Percentiles rank a stretch among this genome's conserved stretches.
phyloP scores from a whole-genome alignment of 2,329 filamentous ascomycete species.

The Neurospora crassa region DNA sequence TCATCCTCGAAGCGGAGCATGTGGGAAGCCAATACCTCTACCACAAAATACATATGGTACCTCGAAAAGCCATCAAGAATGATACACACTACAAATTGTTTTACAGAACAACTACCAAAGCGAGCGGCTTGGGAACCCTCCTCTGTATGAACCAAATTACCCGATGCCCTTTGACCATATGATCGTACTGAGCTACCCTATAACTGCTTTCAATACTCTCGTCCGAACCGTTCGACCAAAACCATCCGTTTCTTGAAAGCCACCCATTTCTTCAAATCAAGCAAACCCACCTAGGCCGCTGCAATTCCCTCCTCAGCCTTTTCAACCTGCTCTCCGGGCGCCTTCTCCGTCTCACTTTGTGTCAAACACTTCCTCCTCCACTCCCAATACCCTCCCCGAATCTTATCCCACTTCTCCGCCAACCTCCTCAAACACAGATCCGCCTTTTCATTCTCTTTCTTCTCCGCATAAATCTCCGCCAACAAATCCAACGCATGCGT shows the following conservation, averaged over 20 bases:
- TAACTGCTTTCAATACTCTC: not conserved
- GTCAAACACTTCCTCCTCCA: conserved; percentile 50
- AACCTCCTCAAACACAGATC: conserved; percentile 62
- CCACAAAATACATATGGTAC: not conserved
- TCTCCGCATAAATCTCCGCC: conserved; percentile 55
- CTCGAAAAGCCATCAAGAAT: not conserved
- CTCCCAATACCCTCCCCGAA: conserved; percentile 88
- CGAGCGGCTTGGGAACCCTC: not conserved
- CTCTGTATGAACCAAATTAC: not conserved
- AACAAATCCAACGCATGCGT: conserved; percentile 63
- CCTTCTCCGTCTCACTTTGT: conserved; percentile 3
- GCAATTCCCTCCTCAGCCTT: not conserved
- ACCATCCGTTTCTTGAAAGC: not conserved
- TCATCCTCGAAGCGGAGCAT: not conserved
- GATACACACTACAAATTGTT: not conserved
- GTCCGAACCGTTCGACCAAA: not conserved
- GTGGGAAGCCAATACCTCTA: not conserved
- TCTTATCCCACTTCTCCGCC: conserved; percentile 80
- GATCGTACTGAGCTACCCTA: not conserved
- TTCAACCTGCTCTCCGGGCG: too few species aligned
- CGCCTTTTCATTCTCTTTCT: conserved; percentile 51
- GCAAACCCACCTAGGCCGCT: not conserved
- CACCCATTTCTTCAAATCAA: not conserved
- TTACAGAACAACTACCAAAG: not conserved
- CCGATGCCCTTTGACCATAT: not conserved